A percentile compares a stretch with the other conserved stretches of the same genome.
Conservation (phyloP, 164 flowering plant species). For the Santalum album region DNA sequence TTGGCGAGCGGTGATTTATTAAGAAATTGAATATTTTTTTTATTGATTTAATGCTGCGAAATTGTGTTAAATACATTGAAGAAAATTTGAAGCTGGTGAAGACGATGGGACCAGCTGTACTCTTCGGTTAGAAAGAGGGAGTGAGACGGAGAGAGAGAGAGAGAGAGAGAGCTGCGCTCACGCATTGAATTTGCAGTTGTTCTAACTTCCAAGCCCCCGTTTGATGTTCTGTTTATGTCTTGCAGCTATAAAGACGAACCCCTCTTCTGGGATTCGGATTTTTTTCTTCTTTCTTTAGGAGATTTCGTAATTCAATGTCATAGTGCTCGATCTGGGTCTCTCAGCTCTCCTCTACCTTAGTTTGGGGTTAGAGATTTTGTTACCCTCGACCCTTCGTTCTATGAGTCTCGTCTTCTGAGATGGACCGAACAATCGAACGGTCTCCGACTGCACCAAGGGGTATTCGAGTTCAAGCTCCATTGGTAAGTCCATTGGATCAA, state of each 20-base stretch:
- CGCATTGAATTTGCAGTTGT: slow-evolving; percentile 10
- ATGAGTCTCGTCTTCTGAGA: slow-evolving; percentile 21
- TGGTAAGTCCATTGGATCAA: slow-evolving; percentile 33
- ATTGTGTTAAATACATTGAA: not conserved
- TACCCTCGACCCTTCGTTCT: not conserved
- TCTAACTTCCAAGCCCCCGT: slow-evolving; percentile 10
- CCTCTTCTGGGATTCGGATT: not conserved
- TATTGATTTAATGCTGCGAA: not conserved
- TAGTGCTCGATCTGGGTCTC: slow-evolving; percentile 15
- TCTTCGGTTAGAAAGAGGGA: slow-evolving; percentile 16
- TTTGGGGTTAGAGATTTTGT: not conserved
- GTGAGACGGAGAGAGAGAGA: slow-evolving; percentile 10
- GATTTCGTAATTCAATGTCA: slow-evolving; percentile 11
- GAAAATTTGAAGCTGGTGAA: slow-evolving; percentile 19
- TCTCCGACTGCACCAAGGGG: slow-evolving; percentile 56
- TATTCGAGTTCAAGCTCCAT: slow-evolving; percentile 71
- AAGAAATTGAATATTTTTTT: no score
- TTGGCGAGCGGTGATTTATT: not conserved
- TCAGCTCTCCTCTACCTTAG: not conserved
- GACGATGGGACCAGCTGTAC: slow-evolving; percentile 25
- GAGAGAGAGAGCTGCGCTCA: slow-evolving; percentile 7
- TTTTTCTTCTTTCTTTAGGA: slow-evolving; percentile 7
- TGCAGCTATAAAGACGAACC: slow-evolving; percentile 10
- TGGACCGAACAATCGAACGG: slow-evolving; percentile 35
- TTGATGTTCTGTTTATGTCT: slow-evolving; percentile 20